Base-by-base conservation (phyloP, 2,329 filamentous ascomycete genomes). In the Gnomoniopsis smithogilvyi region DNA sequence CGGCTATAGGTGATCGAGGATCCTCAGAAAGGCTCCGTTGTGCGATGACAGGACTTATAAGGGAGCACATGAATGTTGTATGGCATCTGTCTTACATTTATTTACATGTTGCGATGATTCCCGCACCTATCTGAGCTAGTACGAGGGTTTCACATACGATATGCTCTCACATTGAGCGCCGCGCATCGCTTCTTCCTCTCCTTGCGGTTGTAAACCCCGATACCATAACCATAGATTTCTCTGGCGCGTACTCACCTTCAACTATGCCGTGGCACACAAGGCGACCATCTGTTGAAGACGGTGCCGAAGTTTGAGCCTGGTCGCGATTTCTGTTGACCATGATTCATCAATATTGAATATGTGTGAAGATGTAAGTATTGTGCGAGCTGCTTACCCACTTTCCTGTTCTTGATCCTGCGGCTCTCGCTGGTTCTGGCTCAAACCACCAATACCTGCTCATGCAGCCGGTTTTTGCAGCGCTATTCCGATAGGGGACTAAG, bases 121-220 rank as follows among this genome's bases (percentile, higher is more conserved):
- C 15, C 19, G n/a, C 46, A 26, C 34, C 34, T 8, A 36, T 14
- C 34, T 10, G 46, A 36, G 15, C 15, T 14, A 14, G 34, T 10
- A 8, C 10, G 34, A 14, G 15, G 34, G 34, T 36, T 3, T 36
- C 33, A 63, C 69, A 52, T 68, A 73, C 72, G 67, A 64, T 71
- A 68, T 2, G 71, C 70, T 59, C 72, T 66, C 38, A 72, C 69
- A 60, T 73, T 69, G n/a, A 75, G 62, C 45, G 71, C 67, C 34
- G 69, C 74, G 60, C 74, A 71, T 57, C 66, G 64, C 58, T 67
- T 71, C 58, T 69, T 69, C 49, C 72, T 65, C 58, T 71, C 66
- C 11, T 65, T 65, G 41, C 66, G 59, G 58, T 70, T 65, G 2
- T 63, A 61, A 22, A 72, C 45, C 2, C 73, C 72, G 22, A 71